Conservation (phyloP, 257 asterid genomes). For the Solanum etuberosum region DNA sequence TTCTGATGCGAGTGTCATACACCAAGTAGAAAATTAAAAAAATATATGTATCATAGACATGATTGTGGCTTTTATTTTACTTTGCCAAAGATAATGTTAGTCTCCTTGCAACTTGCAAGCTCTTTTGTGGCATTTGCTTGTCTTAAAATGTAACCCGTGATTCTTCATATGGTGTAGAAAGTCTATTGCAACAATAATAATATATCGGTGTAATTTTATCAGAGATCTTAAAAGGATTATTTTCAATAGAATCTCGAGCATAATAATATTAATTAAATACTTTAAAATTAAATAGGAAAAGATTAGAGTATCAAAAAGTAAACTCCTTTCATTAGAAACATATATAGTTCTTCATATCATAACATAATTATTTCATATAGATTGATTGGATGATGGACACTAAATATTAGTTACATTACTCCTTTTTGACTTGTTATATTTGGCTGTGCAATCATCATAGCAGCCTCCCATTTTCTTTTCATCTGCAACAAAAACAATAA, state of each 20-base stretch:
- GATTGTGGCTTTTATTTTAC: background rate
- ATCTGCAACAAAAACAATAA: background rate
- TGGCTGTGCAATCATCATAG: background rate
- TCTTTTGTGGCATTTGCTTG: background rate
- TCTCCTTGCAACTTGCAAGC: background rate
- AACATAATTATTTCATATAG: background rate
- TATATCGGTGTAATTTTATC: background rate
- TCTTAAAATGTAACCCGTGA: background rate
- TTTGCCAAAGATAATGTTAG: background rate
- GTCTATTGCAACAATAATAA: background rate
- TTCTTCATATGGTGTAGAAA: background rate
- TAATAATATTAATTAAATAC: background rate
- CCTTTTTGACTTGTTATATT: background rate
- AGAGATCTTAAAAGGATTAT: background rate
- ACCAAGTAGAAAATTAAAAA: background rate
- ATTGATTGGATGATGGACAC: background rate
- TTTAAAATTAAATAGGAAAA: background rate
- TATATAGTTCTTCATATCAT: background rate
- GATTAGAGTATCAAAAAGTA: background rate
- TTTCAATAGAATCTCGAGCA: background rate
- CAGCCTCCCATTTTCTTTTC: background rate
- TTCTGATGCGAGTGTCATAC: background rate
- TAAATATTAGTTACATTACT: background rate
- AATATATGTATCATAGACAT: background rate
- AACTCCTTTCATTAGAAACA: background rate